Conservation (phyloP, 805 yeast species). For the Helenozyma rhizophorensis region DNA sequence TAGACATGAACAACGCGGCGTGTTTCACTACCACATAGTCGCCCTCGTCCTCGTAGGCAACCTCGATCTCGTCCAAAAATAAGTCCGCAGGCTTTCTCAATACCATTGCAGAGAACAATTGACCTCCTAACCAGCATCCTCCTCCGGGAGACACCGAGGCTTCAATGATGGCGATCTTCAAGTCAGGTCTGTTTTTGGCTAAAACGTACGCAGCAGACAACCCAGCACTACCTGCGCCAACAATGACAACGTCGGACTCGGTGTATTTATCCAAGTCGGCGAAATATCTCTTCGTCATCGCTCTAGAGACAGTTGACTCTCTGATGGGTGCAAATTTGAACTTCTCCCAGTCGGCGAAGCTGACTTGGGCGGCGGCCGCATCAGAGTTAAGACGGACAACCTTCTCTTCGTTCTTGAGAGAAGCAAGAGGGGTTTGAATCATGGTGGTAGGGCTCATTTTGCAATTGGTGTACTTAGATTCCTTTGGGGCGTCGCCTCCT, state of each 20-base stretch:
- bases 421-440: slow-evolving; percentile 19
- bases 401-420: slow-evolving; percentile 1
- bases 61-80: slow-evolving; percentile 58
- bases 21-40: slow-evolving; percentile 77
- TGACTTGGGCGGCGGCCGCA: slow-evolving; percentile 20
- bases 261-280: slow-evolving; percentile 69
- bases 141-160: slow-evolving; percentile 78
- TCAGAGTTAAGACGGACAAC: slow-evolving; percentile 13
- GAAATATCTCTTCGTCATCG: slow-evolving; percentile 74
- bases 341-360: slow-evolving; percentile 58
- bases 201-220: slow-evolving; percentile 70
- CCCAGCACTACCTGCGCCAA: slow-evolving; percentile 79
- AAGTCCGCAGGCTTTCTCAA: slow-evolving; percentile 75
- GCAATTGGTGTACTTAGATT: too few species aligned
- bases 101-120: slow-evolving; percentile 72
- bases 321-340: slow-evolving; percentile 70
- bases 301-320: slow-evolving; percentile 75
- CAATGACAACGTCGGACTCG: slow-evolving; percentile 68
- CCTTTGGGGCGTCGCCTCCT: too few species aligned
- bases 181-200: slow-evolving; percentile 70
- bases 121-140: slow-evolving; percentile 78
- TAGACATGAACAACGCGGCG: slow-evolving; percentile 73
- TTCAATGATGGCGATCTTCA: slow-evolving; percentile 70
- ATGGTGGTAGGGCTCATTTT: slow-evolving; percentile 11
- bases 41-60: slow-evolving; percentile 74